Evolutionary conservation across 352 stramenopile species (phyloP), one percentile per base, ranked within the genome.

Genomic region (Saprolegnia parasitica): DNA sequence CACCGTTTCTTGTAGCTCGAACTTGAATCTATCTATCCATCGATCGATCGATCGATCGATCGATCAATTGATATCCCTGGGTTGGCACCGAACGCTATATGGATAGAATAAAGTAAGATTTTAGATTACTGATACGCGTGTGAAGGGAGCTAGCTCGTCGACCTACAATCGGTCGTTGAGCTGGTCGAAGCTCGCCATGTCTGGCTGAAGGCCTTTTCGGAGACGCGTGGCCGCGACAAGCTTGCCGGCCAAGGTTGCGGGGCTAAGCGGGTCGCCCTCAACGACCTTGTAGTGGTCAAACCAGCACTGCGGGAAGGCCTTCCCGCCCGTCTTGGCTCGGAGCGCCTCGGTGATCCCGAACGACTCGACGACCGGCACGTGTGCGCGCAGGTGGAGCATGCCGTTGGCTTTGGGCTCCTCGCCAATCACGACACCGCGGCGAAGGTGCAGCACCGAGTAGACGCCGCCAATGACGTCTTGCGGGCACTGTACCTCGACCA

Each of bases 341-440:
- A 98, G 81, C 73, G 94, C 88, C 45, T 80, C 84, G 54, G 88
- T 96, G 88, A 98, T 97, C 67, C 93, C 93, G 74, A 98, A 98
- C 8, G 90, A 97, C 77, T 98, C 93, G 80, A 95, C 94, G 32
- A 98, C 91, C 62, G 93, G 93, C 60, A 98, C 78, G 79, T 97
- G 96, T n/a, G 90, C 90, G 76, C 96, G 91, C n/a, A 98, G 77
- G 57, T 90, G 91, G 75, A 96, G 92, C 18, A n/a, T n/a, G 49
- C 89, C 88, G 55, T 88, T 97, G 76, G 90, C 91, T 55, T 87
- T 88, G 66, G 78, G 80, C 76, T 96, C 88, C 78, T 98, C 91
- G 60, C 79, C 87, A 71, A 97, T 96, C 32, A 98, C 93, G 72
- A 96, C 81, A 63, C 93, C 93, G 78, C 93, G 88, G 78, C 89